Percentiles rank a stretch among this genome's conserved stretches.
Conservation (phyloP, 2,329 filamentous ascomycete species). For the Aspergillus arachidicola region DNA sequence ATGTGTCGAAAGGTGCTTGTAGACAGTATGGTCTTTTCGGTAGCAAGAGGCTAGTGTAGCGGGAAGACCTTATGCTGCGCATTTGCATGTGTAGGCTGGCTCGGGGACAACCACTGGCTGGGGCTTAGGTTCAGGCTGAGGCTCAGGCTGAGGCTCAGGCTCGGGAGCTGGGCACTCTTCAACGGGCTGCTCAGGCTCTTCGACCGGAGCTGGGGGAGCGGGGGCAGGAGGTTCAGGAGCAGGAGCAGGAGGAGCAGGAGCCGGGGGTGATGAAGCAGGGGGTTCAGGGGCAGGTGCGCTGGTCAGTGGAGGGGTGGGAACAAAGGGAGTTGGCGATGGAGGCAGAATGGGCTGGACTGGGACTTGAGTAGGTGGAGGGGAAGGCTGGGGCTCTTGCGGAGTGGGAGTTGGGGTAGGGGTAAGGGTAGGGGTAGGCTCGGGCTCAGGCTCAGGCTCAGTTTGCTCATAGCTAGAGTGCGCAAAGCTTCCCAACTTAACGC, state of each 20-base stretch:
- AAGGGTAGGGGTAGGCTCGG: slow-evolving; percentile 13
- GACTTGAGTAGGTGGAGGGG: background rate
- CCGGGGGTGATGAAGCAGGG: background rate
- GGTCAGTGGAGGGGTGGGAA: slow-evolving; percentile 5
- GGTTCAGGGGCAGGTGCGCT: background rate
- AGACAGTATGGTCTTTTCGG: background rate
- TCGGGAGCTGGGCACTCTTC: slow-evolving; percentile 7
- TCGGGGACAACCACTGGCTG: slow-evolving; percentile 4
- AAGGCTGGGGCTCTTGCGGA: background rate
- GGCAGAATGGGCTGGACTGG: slow-evolving; percentile 1
- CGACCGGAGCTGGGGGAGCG: background rate
- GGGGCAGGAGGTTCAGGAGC: background rate
- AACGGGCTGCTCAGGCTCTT: background rate
- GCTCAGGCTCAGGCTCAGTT: slow-evolving; percentile 15
- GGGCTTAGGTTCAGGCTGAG: slow-evolving; percentile 5
- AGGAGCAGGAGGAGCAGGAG: slow-evolving; percentile 3
- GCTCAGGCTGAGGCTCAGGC: slow-evolving; percentile 5
- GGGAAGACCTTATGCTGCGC: background rate
- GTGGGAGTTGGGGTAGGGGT: background rate
- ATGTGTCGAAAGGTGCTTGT: background rate
- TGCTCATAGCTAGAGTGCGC: slow-evolving; percentile 20
- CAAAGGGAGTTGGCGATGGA: slow-evolving; percentile 5
- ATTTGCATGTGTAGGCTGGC: slow-evolving; percentile 12
- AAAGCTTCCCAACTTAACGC: slow-evolving; percentile 16
- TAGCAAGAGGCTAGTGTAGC: background rate